Conservation (phyloP, 2,329 filamentous ascomycete species). For the Ophiostoma sp. region DNA sequence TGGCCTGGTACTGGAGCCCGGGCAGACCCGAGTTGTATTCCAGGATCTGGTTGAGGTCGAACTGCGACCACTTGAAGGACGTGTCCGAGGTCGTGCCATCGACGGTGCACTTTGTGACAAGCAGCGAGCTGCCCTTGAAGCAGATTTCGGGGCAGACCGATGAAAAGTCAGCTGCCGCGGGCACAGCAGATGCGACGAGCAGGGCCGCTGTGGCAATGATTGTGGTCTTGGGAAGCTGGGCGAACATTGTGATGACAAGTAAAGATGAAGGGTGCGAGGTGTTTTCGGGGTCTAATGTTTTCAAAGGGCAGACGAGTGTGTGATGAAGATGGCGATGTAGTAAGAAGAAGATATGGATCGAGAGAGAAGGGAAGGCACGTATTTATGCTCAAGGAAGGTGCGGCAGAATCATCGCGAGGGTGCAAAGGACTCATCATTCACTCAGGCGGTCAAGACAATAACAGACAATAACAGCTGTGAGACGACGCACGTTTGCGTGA, state of each 20-base stretch:
- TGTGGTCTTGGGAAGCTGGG: background rate
- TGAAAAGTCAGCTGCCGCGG: background rate
- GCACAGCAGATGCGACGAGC: background rate
- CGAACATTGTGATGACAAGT: background rate
- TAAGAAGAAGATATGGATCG: background rate
- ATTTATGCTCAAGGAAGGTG: background rate
- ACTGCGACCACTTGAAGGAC: conserved; percentile 13
- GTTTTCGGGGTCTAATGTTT: no score
- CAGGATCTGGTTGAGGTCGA: conserved; percentile 15
- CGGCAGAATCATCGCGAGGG: background rate
- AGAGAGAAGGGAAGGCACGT: background rate
- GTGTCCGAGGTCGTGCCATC: background rate
- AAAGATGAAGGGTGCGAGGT: background rate
- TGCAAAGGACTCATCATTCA: background rate
- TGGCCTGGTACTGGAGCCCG: background rate
- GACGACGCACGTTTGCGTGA: background rate
- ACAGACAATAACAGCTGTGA: background rate
- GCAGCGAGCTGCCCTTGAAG: background rate
- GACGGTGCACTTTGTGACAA: conserved; percentile 15
- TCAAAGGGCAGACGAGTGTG: background rate
- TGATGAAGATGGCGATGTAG: background rate
- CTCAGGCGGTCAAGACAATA: background rate
- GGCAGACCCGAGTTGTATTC: conserved; percentile 3
- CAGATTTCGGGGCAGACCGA: conserved; percentile 6
- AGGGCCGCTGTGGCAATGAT: background rate